Base-by-base conservation (phyloP, 768 basidiomycete genomes). In the Asterophora parasitica region DNA sequence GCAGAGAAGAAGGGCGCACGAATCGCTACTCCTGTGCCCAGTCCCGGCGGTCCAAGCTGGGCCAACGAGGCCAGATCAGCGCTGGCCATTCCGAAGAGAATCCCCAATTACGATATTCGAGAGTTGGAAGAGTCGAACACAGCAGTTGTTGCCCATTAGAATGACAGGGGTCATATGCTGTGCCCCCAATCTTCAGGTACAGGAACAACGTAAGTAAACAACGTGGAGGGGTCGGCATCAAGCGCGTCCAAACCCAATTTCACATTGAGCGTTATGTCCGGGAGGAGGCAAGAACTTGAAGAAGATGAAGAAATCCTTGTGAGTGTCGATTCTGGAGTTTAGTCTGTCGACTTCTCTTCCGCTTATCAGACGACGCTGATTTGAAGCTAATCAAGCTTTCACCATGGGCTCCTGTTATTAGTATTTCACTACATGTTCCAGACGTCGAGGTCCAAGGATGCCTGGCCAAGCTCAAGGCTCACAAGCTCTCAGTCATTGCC, bases 21-120 rank as follows among this genome's bases (percentile, higher is more conserved):
- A n/a, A 64, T 30, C 12, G 58, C 45, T 28, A 62, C 51, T 4
- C 49, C 62, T 27, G 55, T 42, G 16, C 58, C 61, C 43, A 69
- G 55, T 31, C 62, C 64, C 26, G 66, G 66, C n/a, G 45, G 36
- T 12, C 45, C 37, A 38, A 32, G 17, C 13, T 40, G 26, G 20
- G 45, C 45, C 37, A 46, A 37, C 6, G 20, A 17, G 34, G 37
- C 36, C 11, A 46, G 33, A 30, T 15, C 37, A 27, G 20, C 45
- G n/a, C n/a, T 39, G 16, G 10, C 15, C 45, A 46, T 46, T 19
- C 13, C 27, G 44, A 37, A 45, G 4, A 4, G 17, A 32, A 9
- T 30, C 13, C 44, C n/a, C n/a, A n/a, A n/a, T n/a, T n/a, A 15
- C 42, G 17, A 26, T 16, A 7, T 2, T 33, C 11, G 27, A 17